phyloP scores from a whole-genome alignment of 2,329 filamentous ascomycete species.

The Penicillium sp. region DNA sequence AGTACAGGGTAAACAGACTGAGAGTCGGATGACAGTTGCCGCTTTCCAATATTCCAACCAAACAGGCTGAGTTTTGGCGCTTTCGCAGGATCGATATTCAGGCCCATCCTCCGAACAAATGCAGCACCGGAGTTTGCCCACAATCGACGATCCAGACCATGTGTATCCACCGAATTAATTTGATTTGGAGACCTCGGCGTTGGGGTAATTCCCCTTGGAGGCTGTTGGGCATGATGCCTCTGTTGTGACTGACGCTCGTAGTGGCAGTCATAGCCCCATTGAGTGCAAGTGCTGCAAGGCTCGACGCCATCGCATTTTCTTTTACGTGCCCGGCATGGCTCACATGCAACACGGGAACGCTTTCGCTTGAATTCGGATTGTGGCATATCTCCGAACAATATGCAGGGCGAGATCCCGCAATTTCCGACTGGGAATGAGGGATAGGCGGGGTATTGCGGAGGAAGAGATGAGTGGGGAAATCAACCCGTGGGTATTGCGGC shows the following conservation, averaged over 20 bases:
- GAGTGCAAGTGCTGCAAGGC: slow-evolving; percentile 27
- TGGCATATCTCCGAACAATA: neutral
- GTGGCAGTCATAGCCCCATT: slow-evolving; percentile 31
- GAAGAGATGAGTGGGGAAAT: neutral
- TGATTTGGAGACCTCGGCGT: neutral
- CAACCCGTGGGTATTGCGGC: too few relatives aligned
- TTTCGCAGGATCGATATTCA: slow-evolving; percentile 52
- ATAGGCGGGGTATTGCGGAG: neutral
- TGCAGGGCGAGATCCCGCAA: neutral
- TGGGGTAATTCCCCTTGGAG: neutral
- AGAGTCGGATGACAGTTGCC: slow-evolving; percentile 19
- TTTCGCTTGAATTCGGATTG: slow-evolving; percentile 20
- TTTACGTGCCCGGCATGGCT: slow-evolving; percentile 31
- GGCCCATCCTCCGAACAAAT: slow-evolving; percentile 52
- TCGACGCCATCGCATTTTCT: slow-evolving; percentile 28
- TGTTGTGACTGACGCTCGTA: slow-evolving; percentile 14
- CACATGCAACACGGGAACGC: slow-evolving; percentile 25
- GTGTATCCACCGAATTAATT: slow-evolving; percentile 5
- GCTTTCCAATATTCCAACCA: slow-evolving; percentile 51
- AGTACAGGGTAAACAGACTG: neutral
- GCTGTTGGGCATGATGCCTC: slow-evolving; percentile 6
- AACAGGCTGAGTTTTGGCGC: slow-evolving; percentile 54
- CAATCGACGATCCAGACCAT: slow-evolving; percentile 33
- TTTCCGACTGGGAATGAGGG: neutral
- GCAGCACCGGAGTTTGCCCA: slow-evolving; percentile 57